Base-by-base conservation (phyloP, 202 grass and related monocot genomes). In the Cymbopogon flexuosus region DNA sequence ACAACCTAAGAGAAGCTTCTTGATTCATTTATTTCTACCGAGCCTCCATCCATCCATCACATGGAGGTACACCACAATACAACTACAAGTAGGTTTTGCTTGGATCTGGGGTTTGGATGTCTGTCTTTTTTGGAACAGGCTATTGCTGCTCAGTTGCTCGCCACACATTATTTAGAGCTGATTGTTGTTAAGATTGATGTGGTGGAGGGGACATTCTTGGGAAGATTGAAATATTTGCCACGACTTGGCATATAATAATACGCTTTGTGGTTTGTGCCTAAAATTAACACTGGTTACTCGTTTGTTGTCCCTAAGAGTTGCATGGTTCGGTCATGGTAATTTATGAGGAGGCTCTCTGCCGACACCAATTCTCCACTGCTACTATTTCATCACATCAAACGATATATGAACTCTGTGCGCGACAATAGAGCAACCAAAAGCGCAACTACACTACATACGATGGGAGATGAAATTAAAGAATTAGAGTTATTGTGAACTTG, bases 51-150 rank as follows among this genome's bases (percentile, higher is more conserved):
- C 45, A 45, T 5, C 22, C 65, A 77, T 62, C 31, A 39, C 82
- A 85, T 52, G 65, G 39, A 49, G 65, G 78, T 37, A n/a, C 65
- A 51, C 72, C 13, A 47, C 72, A 39, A 58, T 6, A 49, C 72
- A 40, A 39, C 21, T 66, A 47, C 72, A 40, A 39, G 30, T 66
- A 47, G 69, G 13, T 51, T 88, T 94, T 81, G 92, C 73, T 89
- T 91, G 78, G 84, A 89, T 89, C 64, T 73, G 79, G 86, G 78
- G 40, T 69, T 90, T 37, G 83, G 78, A 97, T 93, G 84, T 86
- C 75, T 91, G 90, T 93, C 84, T 88, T 97, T 93, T 88, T 81
- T 57, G 76, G 71, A 79, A 81, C 90, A 97, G 84, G 56, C 15
- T 79, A 69, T 79, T 77, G 29, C 71, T 19, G 80, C 73, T 51